Conservation (phyloP, 495 filamentous ascomycete genomes). For the Mytilinidion resinicola region DNA sequence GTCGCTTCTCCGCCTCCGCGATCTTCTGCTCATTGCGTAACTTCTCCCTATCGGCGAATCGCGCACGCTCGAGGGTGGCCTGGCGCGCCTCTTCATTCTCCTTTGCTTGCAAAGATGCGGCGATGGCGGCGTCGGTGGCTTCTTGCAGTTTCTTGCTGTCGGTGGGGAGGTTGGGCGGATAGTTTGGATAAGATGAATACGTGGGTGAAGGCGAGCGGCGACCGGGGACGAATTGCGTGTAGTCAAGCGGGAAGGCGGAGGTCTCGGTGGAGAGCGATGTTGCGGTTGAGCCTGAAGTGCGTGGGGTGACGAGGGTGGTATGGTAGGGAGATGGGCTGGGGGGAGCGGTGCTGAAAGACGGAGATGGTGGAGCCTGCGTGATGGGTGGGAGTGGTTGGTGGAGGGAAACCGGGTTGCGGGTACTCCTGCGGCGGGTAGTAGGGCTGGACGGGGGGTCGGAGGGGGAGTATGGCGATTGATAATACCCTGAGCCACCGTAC, state of each 20-base stretch:
- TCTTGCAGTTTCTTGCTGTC: constrained; percentile 17
- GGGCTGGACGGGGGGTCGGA: constrained; percentile 18
- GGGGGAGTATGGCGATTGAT: constrained; percentile 18
- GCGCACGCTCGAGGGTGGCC: constrained; percentile 14
- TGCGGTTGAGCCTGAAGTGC: not conserved
- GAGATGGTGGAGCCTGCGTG: constrained; percentile 10
- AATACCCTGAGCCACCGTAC: constrained; percentile 15
- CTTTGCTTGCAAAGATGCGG: not conserved
- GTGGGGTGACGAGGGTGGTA: constrained; percentile 2
- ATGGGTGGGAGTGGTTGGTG: constrained; percentile 14
- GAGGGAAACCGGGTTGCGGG: constrained; percentile 16
- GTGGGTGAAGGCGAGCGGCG: not conserved
- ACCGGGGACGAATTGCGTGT: constrained; percentile 8
- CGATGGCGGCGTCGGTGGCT: constrained; percentile 11
- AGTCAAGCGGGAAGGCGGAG: constrained; percentile 10
- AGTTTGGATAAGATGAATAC: not conserved
- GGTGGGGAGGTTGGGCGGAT: constrained; percentile 3
- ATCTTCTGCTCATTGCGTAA: constrained; percentile 6
- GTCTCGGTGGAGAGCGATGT: constrained; percentile 1
- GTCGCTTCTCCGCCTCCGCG: constrained; percentile 21
- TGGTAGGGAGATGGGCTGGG: constrained; percentile 5
- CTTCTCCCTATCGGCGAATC: constrained; percentile 10
- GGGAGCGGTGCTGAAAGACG: not conserved
- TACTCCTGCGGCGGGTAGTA: constrained; percentile 3
- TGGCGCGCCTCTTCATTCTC: constrained; percentile 1